Base-by-base conservation (phyloP, 305 asterid species). In the Fraxinus floribunda region DNA sequence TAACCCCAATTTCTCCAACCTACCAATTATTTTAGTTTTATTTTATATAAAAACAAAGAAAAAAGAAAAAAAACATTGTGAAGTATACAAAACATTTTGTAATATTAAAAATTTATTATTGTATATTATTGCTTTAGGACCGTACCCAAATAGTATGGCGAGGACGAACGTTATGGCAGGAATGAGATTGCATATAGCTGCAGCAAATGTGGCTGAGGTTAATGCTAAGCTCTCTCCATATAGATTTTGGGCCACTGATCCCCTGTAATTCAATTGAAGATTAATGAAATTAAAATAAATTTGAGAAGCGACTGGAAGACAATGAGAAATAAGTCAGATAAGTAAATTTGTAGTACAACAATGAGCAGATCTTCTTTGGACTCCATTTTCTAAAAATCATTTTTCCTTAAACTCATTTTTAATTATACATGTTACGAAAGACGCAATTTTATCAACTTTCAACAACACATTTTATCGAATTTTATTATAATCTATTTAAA, bases 141-240 rank as follows among this genome's bases (percentile, higher is more conserved):
- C n/a, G 13, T 89, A 90, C 93, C 91, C 11, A 41, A 87, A 90
- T 34, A 89, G 1, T 7, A 84, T 24, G 1, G 91, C 90, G 0
- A 90, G 86, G 70, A 86, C 34, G 79, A 89, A 88, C 8, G 93
- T 90, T 1, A 88, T 13, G 22, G 93, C 92, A 2, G 93, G 92
- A 29, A 84, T 38, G 79, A 90, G 83, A 78, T 90, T 90, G 32
- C 76, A 10, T 60, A 78, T 86, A n/a, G 92, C 90, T 1, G 89
- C 88, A 0, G 83, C 88, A 36, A 86, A 88, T 30, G 93, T 90
- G 0, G 88, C 90, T 0, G 93, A 87, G 26, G 91, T 90, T 36
- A 85, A 74, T 41, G 64, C 88, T 55, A 89, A 83, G 81, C 91
- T 88, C 83, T 78, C 44, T 1, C 92, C 92, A n/a, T 84, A 89